Percentiles rank a stretch among this genome's conserved stretches.
These are phyloP conservation scores for Castanospermum australe DNA, from an alignment of 306 rosid species.

Conservation along the genomic window DNA sequence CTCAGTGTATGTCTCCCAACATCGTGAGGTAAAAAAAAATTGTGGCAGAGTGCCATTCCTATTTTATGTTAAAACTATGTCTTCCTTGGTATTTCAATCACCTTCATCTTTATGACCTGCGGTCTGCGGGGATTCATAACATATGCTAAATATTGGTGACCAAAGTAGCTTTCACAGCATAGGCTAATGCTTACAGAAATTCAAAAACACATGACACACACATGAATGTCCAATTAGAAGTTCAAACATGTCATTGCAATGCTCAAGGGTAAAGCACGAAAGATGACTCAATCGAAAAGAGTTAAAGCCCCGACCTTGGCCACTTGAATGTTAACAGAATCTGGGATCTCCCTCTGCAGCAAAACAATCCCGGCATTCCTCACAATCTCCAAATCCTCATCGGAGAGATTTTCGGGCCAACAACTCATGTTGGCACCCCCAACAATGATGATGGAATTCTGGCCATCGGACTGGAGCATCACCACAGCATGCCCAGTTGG, in stretches of 20 bases:
- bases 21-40: too few relatives aligned
- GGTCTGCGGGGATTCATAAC: not conserved
- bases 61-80: not conserved
- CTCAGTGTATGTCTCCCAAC: too few relatives aligned
- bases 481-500: conserved; percentile 89
- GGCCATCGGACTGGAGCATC: conserved; percentile 80
- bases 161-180: not conserved
- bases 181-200: not conserved
- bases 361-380: conserved; percentile 78
- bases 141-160: not conserved
- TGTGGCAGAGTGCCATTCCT: not conserved
- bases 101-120: not conserved
- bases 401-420: conserved; percentile 58
- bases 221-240: not conserved
- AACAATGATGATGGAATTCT: conserved; percentile 81
- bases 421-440: conserved; percentile 82
- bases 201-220: too few relatives aligned
- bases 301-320: conserved; percentile 64
- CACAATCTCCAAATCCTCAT: conserved; percentile 54
- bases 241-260: not conserved
- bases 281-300: not conserved
- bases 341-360: conserved; percentile 95
- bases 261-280: not conserved
- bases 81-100: not conserved
- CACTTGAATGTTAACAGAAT: conserved; percentile 71